phyloP scores from a whole-genome alignment of 1,139 yeast species.

The Hansenula anomala region DNA sequence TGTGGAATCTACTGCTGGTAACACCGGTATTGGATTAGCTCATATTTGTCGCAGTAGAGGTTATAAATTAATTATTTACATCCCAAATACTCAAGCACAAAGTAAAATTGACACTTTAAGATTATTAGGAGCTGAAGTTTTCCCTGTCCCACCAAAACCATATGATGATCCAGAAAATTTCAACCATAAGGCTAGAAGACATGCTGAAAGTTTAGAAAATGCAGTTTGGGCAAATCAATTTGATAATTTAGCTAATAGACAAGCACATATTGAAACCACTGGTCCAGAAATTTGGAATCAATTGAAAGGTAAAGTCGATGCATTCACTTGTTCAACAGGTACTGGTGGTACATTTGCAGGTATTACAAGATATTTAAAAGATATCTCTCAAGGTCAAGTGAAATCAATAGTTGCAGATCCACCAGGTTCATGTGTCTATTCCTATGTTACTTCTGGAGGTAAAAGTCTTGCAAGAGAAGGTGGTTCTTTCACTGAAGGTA shows the following conservation, averaged over 20 bases:
- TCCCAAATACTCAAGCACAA: constrained; percentile 86
- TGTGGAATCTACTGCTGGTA: constrained; percentile 72
- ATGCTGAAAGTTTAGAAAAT: constrained; percentile 67
- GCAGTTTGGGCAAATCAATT: constrained; percentile 94
- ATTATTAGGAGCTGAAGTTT: constrained; percentile 76
- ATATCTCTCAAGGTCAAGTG: constrained; percentile 51
- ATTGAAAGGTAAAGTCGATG: constrained; percentile 73
- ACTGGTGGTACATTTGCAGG: constrained; percentile 94
- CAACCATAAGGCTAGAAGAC: constrained; percentile 80
- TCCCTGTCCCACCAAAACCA: constrained; percentile 90
- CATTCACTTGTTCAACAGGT: constrained; percentile 85
- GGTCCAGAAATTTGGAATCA: constrained; percentile 96
- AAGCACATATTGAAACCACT: constrained; percentile 85
- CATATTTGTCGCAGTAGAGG: constrained; percentile 84
- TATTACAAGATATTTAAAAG: constrained; percentile 67
- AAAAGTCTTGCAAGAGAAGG: constrained; percentile 63
- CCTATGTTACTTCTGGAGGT: constrained; percentile 67
- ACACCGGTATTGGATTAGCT: constrained; percentile 88
- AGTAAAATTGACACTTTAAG: constrained; percentile 69
- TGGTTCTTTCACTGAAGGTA: constrained; percentile 88
- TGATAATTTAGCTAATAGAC: constrained; percentile 82
- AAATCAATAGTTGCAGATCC: constrained; percentile 82
- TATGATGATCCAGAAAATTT: constrained; percentile 75
- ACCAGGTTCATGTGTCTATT: constrained; percentile 83
- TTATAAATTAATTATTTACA: constrained; percentile 77